These are phyloP conservation scores for Kazachstania sp. DNA, from an alignment of 1,139 yeast species.

Conservation along the genomic window DNA sequence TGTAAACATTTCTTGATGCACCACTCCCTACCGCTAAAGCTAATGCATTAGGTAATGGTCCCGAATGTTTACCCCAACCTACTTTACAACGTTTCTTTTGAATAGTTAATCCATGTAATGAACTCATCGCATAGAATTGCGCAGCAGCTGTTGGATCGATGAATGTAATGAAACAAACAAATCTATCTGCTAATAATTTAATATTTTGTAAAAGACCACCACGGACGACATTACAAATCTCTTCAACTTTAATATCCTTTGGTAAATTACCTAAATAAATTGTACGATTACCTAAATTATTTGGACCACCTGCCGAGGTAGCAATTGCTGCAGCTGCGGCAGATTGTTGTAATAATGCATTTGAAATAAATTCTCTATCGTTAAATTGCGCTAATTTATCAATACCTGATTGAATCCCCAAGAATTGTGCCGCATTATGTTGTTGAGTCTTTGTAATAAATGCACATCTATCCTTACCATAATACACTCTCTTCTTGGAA, in stretches of 20 bases:
- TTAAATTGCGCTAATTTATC: slow-evolving; percentile 77
- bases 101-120: slow-evolving; percentile 69
- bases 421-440: slow-evolving; percentile 92
- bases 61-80: slow-evolving; percentile 96
- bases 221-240: slow-evolving; percentile 85
- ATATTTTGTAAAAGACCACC: slow-evolving; percentile 81
- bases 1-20: slow-evolving; percentile 83
- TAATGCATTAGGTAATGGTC: slow-evolving; percentile 75
- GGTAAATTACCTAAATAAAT: slow-evolving; percentile 85
- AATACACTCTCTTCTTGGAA: slow-evolving; percentile 58
- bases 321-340: slow-evolving; percentile 77
- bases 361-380: slow-evolving; percentile 38
- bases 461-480: slow-evolving; percentile 83
- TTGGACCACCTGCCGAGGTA: slow-evolving; percentile 69
- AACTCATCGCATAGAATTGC: slow-evolving; percentile 83
- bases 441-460: slow-evolving; percentile 88
- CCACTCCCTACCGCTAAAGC: slow-evolving; percentile 87
- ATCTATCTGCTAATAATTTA: slow-evolving; percentile 72
- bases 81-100: slow-evolving; percentile 76
- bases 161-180: slow-evolving; percentile 88
- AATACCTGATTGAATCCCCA: slow-evolving; percentile 85
- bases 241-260: slow-evolving; percentile 78
- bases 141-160: slow-evolving; percentile 90
- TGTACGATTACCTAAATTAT: slow-evolving; percentile 83
- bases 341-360: slow-evolving; percentile 53